A percentile compares a stretch with the other conserved stretches of the same genome.
These are phyloP conservation scores for Teunomyces gatunensis DNA, from an alignment of 805 yeast species.

Conservation along the genomic window DNA sequence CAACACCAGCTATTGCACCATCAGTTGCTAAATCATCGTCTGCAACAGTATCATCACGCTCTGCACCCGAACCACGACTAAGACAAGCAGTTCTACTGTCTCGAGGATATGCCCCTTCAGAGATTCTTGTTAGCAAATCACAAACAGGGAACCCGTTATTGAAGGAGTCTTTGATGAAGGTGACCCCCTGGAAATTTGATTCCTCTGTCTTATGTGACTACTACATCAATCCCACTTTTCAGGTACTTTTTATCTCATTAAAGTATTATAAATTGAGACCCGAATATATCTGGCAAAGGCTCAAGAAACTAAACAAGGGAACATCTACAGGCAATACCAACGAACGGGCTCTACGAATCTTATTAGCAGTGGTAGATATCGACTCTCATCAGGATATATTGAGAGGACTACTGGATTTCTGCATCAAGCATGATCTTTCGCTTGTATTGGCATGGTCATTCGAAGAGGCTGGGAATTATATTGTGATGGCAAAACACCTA, in stretches of 20 bases:
- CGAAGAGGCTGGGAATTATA: constrained; percentile 46
- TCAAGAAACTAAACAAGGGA: constrained; percentile 42
- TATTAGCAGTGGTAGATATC: constrained; percentile 65
- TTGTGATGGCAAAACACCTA: constrained; percentile 36
- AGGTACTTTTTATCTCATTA: constrained; percentile 60
- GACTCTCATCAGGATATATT: constrained; percentile 52
- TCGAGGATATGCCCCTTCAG: constrained; percentile 9
- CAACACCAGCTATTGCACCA: background rate
- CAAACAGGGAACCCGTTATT: constrained; percentile 75
- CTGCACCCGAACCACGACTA: background rate
- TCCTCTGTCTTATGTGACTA: constrained; percentile 57
- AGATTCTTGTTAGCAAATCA: constrained; percentile 33
- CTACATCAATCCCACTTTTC: constrained; percentile 54
- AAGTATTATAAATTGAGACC: constrained; percentile 76
- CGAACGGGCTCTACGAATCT: constrained; percentile 47
- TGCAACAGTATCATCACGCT: background rate
- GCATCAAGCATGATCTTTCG: constrained; percentile 48
- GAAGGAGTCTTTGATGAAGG: constrained; percentile 45
- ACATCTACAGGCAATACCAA: constrained; percentile 23
- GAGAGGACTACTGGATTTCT: constrained; percentile 46
- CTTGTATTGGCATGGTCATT: constrained; percentile 53
- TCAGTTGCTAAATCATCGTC: background rate
- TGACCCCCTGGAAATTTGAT: constrained; percentile 55
- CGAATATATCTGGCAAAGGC: constrained; percentile 62
- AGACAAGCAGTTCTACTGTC: background rate